These are phyloP conservation scores for Irpex rosettiformis DNA, from an alignment of 1,284 basidiomycete species.

Conservation along the genomic window DNA sequence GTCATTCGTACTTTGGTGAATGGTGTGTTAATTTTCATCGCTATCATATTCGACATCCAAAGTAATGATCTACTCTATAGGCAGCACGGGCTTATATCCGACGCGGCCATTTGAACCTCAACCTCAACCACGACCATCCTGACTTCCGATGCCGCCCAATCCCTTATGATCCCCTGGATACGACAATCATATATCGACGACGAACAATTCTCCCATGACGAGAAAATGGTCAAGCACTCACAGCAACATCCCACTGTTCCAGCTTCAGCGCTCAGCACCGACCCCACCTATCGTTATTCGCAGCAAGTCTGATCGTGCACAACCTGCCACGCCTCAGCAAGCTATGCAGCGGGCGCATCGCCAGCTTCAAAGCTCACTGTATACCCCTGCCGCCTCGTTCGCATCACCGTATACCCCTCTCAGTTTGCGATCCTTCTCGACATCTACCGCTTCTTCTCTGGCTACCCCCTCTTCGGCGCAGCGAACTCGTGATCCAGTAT, in stretches of 20 bases:
- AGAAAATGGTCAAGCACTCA: constrained; percentile 27
- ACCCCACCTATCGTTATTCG: constrained; percentile 40
- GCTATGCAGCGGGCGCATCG: constrained; percentile 34
- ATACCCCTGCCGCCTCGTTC: constrained; percentile 38
- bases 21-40: too few relatives aligned
- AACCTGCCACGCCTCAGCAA: constrained; percentile 46
- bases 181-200: constrained; percentile 18
- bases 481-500: constrained; percentile 26
- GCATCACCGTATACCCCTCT: constrained; percentile 64
- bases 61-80: too few relatives aligned
- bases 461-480: constrained; percentile 46
- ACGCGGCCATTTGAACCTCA: constrained; percentile 12
- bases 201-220: constrained; percentile 19
- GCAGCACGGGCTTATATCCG: too few relatives aligned
- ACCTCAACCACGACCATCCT: constrained; percentile 20
- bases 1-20: too few relatives aligned
- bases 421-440: constrained; percentile 57
- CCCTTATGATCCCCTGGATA: constrained; percentile 19
- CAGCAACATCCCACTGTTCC: constrained; percentile 26
- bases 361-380: constrained; percentile 36
- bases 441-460: constrained; percentile 49
- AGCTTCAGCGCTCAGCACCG: constrained; percentile 44
- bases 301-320: constrained; percentile 31
- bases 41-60: too few relatives aligned
- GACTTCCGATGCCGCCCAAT: constrained; percentile 9